phyloP scores from a whole-genome alignment of 2,329 filamentous ascomycete species.

The Aspergillus viridinutans region DNA sequence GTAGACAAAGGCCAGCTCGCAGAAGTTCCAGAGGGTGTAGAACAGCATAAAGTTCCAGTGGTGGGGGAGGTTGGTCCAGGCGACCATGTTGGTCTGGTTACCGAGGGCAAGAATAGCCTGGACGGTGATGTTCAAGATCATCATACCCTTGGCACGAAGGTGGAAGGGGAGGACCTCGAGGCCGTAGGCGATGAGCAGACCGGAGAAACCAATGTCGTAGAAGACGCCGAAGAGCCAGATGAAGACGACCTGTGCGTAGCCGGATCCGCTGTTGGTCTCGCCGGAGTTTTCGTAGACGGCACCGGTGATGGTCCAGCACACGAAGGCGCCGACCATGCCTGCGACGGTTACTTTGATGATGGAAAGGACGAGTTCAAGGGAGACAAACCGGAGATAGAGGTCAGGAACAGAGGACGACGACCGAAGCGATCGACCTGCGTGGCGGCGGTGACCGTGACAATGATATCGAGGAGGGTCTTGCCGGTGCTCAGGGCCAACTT shows the following conservation, averaged over 20 bases:
- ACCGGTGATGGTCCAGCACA: constrained; percentile 2
- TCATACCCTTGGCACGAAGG: constrained; percentile 37
- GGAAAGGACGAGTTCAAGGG: neutral
- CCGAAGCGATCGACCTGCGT: constrained; percentile 54
- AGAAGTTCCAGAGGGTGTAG: constrained; percentile 27
- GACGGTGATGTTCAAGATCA: constrained; percentile 42
- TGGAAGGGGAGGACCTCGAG: constrained; percentile 34
- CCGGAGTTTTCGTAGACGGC: neutral
- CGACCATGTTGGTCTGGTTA: constrained; percentile 24
- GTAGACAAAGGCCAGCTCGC: constrained; percentile 30
- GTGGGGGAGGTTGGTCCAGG: constrained; percentile 17
- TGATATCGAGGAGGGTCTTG: constrained; percentile 56
- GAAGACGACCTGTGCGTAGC: constrained; percentile 18
- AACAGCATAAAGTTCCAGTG: constrained; percentile 23
- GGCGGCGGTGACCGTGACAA: constrained; percentile 54
- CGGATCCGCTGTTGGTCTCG: constrained; percentile 1
- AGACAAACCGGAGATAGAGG: constrained; percentile 19
- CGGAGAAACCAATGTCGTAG: constrained; percentile 29
- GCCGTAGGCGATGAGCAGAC: constrained; percentile 23
- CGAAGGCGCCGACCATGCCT: constrained; percentile 1
- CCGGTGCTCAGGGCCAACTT: constrained; percentile 30
- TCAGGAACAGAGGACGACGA: constrained; percentile 54
- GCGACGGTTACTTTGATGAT: neutral
- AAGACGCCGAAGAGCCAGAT: constrained; percentile 26
- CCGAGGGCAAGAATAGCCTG: constrained; percentile 60